These are phyloP conservation scores for Cladosporium phlei DNA, from an alignment of 2,329 filamentous ascomycete species.

Conservation along the genomic window DNA sequence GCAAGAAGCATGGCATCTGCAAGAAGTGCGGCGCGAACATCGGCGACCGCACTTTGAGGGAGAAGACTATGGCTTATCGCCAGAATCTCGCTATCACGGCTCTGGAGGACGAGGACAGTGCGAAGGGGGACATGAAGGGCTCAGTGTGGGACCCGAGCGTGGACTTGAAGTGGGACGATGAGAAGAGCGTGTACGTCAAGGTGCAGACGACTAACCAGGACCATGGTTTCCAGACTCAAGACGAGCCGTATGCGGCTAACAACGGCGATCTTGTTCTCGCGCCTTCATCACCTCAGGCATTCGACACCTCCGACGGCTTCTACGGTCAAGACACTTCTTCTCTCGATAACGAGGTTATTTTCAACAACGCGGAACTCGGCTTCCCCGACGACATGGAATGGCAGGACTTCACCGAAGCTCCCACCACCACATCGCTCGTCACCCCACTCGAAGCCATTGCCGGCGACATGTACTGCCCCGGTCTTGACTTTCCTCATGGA, in stretches of 20 bases:
- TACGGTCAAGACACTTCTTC: background rate
- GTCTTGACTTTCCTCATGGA: background rate
- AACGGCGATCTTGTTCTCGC: background rate
- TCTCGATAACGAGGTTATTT: background rate
- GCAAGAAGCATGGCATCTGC: constrained; percentile 4
- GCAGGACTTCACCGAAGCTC: background rate
- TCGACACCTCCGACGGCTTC: background rate
- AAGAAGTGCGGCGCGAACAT: constrained; percentile 4
- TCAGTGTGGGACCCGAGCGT: background rate
- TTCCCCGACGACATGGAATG: background rate
- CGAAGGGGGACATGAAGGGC: background rate
- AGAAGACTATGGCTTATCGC: background rate
- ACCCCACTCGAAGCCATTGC: background rate
- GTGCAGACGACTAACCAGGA: background rate
- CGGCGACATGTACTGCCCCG: background rate
- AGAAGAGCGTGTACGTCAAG: background rate
- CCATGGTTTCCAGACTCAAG: background rate
- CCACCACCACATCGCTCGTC: background rate
- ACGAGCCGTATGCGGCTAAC: background rate
- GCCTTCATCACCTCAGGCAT: background rate
- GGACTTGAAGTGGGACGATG: constrained; percentile 3
- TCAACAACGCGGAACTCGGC: background rate
- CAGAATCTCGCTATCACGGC: background rate
- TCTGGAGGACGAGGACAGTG: background rate
- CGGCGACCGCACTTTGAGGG: background rate